phyloP scores from a whole-genome alignment of 371 early-diverging fungal species.

The Chytridium lagenaria region DNA sequence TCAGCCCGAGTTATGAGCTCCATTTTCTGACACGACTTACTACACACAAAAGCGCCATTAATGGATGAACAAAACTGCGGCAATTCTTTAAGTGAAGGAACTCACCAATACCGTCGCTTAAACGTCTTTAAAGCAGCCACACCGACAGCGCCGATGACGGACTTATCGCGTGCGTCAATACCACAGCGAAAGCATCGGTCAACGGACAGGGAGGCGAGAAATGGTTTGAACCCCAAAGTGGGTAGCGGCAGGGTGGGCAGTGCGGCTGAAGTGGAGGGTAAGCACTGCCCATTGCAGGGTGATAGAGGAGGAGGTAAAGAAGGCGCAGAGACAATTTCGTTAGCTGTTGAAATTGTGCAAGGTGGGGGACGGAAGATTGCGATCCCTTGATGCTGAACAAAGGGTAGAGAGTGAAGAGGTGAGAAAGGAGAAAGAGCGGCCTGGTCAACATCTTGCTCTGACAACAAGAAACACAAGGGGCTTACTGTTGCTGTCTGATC shows the following conservation, averaged over 20 bases:
- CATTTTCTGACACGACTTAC: conserved; percentile 16
- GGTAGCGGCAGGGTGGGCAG: conserved; percentile 12
- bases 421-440: background rate
- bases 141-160: conserved; percentile 9
- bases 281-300: background rate
- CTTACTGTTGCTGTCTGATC: background rate
- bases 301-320: background rate
- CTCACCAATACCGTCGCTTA: conserved; percentile 21
- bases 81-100: background rate
- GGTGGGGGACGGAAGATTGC: no score
- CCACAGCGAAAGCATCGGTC: conserved; percentile 21
- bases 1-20: conserved; percentile 19
- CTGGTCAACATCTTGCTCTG: background rate
- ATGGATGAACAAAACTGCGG: background rate
- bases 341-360: no score
- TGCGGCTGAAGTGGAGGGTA: background rate
- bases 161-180: conserved; percentile 3
- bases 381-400: no score
- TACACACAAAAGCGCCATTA: background rate
- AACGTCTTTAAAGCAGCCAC: background rate
- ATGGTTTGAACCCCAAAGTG: conserved; percentile 1
- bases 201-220: conserved; percentile 7
- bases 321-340: no score
- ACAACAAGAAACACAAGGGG: background rate
- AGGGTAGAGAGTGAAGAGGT: background rate